These are phyloP conservation scores for Arthrobotrys sphaeroides DNA, from an alignment of 2,329 filamentous ascomycete genomes.

Conservation along the genomic window DNA sequence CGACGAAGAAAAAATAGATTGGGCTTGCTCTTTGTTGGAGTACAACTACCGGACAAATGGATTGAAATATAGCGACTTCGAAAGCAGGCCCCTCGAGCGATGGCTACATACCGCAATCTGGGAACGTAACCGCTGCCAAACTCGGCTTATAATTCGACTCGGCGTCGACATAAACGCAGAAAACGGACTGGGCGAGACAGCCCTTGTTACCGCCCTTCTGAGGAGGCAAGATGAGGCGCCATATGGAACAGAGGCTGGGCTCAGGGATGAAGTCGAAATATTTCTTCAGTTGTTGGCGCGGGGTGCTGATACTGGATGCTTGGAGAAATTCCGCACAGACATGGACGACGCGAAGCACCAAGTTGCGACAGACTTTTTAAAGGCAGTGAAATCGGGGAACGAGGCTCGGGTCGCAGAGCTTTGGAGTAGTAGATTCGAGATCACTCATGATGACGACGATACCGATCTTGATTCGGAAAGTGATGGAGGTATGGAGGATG, in stretches of 20 bases:
- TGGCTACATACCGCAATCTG: not conserved
- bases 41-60: not conserved
- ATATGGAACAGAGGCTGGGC: not conserved
- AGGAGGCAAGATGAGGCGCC: not conserved
- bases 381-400: not conserved
- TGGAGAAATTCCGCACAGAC: not conserved
- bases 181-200: not conserved
- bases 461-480: no score
- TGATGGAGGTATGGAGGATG: no score
- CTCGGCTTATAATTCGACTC: not conserved
- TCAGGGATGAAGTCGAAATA: not conserved
- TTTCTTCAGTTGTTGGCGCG: not conserved
- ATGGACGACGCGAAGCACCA: not conserved
- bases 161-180: not conserved
- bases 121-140: not conserved
- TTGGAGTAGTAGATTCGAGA: not conserved
- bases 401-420: not conserved
- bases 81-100: not conserved
- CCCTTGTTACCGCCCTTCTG: not conserved
- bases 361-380: not conserved
- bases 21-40: not conserved
- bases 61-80: not conserved
- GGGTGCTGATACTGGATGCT: not conserved
- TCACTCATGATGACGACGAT: not conserved
- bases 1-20: not conserved